Evolutionary conservation across 805 yeast genomes (phyloP).

Genomic region (Lachancea kluyveri): DNA sequence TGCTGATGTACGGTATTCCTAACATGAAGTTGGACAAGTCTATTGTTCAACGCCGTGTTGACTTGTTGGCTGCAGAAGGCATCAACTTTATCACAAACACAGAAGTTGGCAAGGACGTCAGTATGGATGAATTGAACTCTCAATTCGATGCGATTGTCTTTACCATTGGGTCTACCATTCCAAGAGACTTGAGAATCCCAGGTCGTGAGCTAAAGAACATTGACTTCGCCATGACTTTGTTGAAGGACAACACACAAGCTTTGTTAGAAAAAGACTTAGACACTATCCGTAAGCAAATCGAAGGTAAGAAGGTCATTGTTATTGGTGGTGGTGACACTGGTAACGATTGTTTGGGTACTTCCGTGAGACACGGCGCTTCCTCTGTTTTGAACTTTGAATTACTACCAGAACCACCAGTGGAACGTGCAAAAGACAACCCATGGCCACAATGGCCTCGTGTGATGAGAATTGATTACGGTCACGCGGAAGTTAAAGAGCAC

Average conservation of each 20-base stretch:
- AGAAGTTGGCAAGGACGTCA: slow-evolving; percentile 78
- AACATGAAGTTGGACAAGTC: slow-evolving; percentile 96
- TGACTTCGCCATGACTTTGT: slow-evolving; percentile 90
- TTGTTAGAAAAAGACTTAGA: slow-evolving; percentile 75
- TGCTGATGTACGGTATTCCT: slow-evolving; percentile 98
- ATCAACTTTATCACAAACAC: slow-evolving; percentile 69
- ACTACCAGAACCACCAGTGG: slow-evolving; percentile 83
- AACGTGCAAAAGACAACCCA: slow-evolving; percentile 90
- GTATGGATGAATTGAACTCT: slow-evolving; percentile 60
- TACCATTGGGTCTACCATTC: slow-evolving; percentile 94
- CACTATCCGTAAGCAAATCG: slow-evolving; percentile 60
- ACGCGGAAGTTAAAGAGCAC: slow-evolving; percentile 87
- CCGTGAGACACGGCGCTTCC: slow-evolving; percentile 95
- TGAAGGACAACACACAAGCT: slow-evolving; percentile 85
- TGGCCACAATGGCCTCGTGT: slow-evolving; percentile 99
- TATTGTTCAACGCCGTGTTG: slow-evolving; percentile 88
- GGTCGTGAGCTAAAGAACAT: slow-evolving; percentile 89
- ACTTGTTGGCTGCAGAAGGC: slow-evolving; percentile 86
- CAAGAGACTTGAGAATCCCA: slow-evolving; percentile 90
- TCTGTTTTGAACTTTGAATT: slow-evolving; percentile 91
- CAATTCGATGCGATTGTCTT: slow-evolving; percentile 77
- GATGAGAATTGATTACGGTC: slow-evolving; percentile 97
- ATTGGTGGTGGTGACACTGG: slow-evolving; percentile 99
- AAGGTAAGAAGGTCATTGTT: slow-evolving; percentile 87
- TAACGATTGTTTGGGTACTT: slow-evolving; percentile 96